Conservation (phyloP, 2,329 filamentous ascomycete genomes). For the Trichocomaceae sp. region DNA sequence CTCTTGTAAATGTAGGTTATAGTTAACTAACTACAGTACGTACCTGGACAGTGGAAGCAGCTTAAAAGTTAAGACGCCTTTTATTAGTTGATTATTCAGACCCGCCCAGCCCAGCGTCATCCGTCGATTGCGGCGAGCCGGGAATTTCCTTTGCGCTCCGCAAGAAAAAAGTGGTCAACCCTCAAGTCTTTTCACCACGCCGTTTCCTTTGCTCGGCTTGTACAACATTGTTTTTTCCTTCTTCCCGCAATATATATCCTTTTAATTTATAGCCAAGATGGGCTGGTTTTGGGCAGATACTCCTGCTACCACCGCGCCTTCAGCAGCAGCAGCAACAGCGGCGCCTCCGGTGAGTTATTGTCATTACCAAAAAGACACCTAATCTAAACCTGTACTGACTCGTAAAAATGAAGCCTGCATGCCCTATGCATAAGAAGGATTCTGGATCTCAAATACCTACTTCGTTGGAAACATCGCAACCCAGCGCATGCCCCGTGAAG, state of each 20-base stretch:
- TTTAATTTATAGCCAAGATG: conserved; percentile 39
- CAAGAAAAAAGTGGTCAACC: conserved; percentile 10
- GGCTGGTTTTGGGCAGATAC: conserved; percentile 66
- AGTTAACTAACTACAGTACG: no score
- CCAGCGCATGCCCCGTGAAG: conserved; percentile 39
- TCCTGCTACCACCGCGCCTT: conserved; percentile 37
- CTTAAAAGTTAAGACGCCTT: no score
- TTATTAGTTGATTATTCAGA: background rate
- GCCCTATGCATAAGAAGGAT: conserved; percentile 59
- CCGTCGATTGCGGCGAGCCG: conserved; percentile 3
- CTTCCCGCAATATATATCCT: background rate
- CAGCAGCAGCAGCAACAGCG: background rate
- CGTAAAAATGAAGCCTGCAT: conserved; percentile 51
- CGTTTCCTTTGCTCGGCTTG: conserved; percentile 8
- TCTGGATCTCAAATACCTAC: conserved; percentile 24
- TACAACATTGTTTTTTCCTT: conserved; percentile 9
- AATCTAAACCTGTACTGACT: conserved; percentile 28
- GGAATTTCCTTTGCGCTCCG: conserved; percentile 9
- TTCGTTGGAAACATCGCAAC: conserved; percentile 24
- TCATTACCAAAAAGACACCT: conserved; percentile 32
- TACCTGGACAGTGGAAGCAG: no score
- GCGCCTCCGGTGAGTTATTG: conserved; percentile 10
- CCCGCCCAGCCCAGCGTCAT: conserved; percentile 7
- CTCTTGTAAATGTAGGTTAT: no score
- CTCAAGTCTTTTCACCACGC: conserved; percentile 1